phyloP scores from a whole-genome alignment of 371 early-diverging fungal species.

The Hamiltosporidium magnivora region DNA sequence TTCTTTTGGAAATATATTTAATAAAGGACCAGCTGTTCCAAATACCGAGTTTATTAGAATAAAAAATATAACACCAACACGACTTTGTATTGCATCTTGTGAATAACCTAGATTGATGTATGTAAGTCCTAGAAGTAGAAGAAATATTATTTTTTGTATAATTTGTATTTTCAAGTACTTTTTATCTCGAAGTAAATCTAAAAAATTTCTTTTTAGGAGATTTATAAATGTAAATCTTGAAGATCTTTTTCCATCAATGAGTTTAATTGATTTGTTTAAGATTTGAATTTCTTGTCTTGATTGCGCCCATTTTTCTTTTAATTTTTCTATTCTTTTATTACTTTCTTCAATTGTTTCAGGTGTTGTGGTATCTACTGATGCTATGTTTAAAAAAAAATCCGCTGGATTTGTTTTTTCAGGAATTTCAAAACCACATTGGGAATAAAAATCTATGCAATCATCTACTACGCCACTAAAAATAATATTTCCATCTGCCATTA shows the following conservation, averaged over 20 bases:
- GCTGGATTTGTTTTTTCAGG: constrained; percentile 63
- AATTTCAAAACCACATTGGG: constrained; percentile 60
- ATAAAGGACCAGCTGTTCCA: constrained; percentile 55
- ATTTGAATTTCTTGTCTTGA: neutral
- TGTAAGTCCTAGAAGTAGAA: constrained; percentile 22
- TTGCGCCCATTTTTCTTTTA: constrained; percentile 33
- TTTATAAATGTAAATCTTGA: constrained; percentile 3
- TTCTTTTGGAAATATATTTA: constrained; percentile 52
- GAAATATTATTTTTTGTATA: constrained; percentile 43
- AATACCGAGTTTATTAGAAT: constrained; percentile 57
- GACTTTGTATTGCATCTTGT: constrained; percentile 53
- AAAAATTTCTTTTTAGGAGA: constrained; percentile 54
- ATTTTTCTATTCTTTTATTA: constrained; percentile 39
- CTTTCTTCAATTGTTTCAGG: constrained; percentile 33
- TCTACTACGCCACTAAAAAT: constrained; percentile 43
- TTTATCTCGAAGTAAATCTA: constrained; percentile 45
- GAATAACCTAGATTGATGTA: constrained; percentile 27
- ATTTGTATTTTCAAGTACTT: constrained; percentile 46
- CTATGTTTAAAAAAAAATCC: constrained; percentile 65
- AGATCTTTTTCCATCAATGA: neutral
- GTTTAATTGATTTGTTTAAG: neutral
- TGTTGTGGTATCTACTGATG: constrained; percentile 54
- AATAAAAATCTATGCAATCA: constrained; percentile 58
- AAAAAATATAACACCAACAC: constrained; percentile 58
- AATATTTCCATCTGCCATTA: constrained; percentile 33